These are phyloP conservation scores for Rhododendron griersonianum DNA, from an alignment of 148 eudicot genomes.

Conservation along the genomic window DNA sequence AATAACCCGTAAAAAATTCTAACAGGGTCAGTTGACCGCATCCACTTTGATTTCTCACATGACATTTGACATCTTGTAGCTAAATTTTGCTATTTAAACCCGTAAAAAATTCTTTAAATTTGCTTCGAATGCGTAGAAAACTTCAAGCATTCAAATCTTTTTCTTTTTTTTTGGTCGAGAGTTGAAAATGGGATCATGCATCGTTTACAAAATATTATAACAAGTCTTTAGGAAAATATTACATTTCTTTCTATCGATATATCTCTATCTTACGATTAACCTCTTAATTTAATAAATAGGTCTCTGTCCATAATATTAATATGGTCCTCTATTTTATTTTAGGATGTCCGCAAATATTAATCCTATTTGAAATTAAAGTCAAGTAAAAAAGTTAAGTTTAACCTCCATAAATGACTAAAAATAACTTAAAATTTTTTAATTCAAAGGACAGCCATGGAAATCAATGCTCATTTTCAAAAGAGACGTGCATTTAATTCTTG, in stretches of 20 bases:
- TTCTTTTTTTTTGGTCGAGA: not conserved
- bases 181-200: not conserved
- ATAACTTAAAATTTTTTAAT: too few relatives aligned
- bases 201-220: not conserved
- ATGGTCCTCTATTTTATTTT: too few relatives aligned
- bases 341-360: too few relatives aligned
- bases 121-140: too few relatives aligned
- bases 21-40: too few relatives aligned
- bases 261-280: too few relatives aligned
- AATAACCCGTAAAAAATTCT: too few relatives aligned
- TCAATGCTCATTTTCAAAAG: not conserved
- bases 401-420: not conserved
- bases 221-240: not conserved
- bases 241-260: too few relatives aligned
- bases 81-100: not conserved
- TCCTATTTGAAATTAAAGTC: too few relatives aligned
- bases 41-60: not conserved
- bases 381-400: not conserved
- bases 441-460: not conserved
- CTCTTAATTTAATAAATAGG: too few relatives aligned
- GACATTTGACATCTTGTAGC: not conserved
- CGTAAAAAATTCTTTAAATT: too few relatives aligned
- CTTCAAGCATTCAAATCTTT: not conserved
- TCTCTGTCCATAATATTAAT: too few relatives aligned
- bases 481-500: not conserved